Percentiles rank a stretch among this genome's conserved stretches.
Evolutionary conservation across 2,329 filamentous ascomycete species (phyloP).

Genomic region (Gaeumannomyces sp.): DNA sequence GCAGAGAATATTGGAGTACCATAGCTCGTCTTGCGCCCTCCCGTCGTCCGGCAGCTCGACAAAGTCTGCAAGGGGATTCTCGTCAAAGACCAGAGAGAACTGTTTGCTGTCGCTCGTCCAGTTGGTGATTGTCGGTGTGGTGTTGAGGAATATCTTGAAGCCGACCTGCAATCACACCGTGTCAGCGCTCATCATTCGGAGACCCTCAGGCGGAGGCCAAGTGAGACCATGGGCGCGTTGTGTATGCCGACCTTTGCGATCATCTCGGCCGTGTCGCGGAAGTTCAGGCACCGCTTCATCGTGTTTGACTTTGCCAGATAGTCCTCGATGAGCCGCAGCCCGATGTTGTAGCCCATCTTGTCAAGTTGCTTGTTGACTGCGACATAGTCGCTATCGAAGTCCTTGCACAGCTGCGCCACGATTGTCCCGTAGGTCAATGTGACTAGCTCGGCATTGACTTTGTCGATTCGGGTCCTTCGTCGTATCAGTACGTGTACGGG

Average conservation of each 20-base stretch:
- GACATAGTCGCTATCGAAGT: constrained; percentile 88
- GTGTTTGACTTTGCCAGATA: constrained; percentile 94
- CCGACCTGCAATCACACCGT: constrained; percentile 58
- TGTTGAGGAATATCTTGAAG: constrained; percentile 98
- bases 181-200: constrained; percentile 15
- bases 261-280: constrained; percentile 93
- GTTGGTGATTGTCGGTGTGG: constrained; percentile 86
- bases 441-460: constrained; percentile 95
- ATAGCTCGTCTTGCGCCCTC: constrained; percentile 89
- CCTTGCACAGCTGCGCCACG: constrained; percentile 91
- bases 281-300: constrained; percentile 82
- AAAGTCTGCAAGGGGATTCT: constrained; percentile 95
- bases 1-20: constrained; percentile 97
- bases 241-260: constrained; percentile 63
- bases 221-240: not conserved
- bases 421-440: constrained; percentile 97
- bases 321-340: constrained; percentile 90
- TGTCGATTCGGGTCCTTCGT: constrained; percentile 82
- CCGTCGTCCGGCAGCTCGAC: constrained; percentile 96
- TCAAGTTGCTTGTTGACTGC: constrained; percentile 98
- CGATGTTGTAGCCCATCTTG: constrained; percentile 99
- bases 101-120: constrained; percentile 96
- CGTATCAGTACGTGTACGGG: not conserved
- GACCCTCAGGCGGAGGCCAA: not conserved
- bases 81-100: constrained; percentile 93